phyloP scores from a whole-genome alignment of 768 basidiomycete species.

The Hericium erinaceus region DNA sequence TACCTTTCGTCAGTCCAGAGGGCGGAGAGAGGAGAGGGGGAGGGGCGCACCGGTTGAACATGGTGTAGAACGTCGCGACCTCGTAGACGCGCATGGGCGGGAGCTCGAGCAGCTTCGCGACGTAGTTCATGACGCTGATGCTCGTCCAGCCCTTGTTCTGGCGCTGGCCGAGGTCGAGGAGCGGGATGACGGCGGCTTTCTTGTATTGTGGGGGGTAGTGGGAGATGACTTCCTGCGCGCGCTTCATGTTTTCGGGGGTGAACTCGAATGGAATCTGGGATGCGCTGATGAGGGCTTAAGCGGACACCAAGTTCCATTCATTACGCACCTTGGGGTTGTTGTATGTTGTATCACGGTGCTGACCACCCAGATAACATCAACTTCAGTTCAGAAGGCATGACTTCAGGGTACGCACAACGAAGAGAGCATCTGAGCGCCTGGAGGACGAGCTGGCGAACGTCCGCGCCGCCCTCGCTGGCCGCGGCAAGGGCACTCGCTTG shows the following conservation, averaged over 20 bases:
- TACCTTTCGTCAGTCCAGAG: slow-evolving; percentile 19
- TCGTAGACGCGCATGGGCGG: slow-evolving; percentile 99
- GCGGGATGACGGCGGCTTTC: slow-evolving; percentile 95
- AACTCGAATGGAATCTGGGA: slow-evolving; percentile 86
- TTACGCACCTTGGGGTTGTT: slow-evolving; percentile 79
- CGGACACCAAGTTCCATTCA: background rate
- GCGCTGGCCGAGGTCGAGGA: slow-evolving; percentile 91
- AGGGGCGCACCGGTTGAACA: slow-evolving; percentile 89
- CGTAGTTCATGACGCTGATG: slow-evolving; percentile 98
- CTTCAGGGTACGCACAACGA: slow-evolving; percentile 52
- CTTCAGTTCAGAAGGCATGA: slow-evolving; percentile 11
- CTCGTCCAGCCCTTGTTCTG: slow-evolving; percentile 99
- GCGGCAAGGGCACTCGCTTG: slow-evolving; percentile 2
- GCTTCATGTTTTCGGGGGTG: slow-evolving; percentile 69
- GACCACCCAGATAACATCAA: slow-evolving; percentile 2
- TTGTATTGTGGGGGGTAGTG: slow-evolving; percentile 97
- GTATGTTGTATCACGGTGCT: slow-evolving; percentile 94
- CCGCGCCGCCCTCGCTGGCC: slow-evolving; percentile 8
- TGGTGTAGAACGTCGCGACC: slow-evolving; percentile 98
- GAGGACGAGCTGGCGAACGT: slow-evolving; percentile 30
- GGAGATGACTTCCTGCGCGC: slow-evolving; percentile 81
- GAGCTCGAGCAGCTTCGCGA: slow-evolving; percentile 88
- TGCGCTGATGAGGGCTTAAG: background rate
- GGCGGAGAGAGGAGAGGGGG: background rate
- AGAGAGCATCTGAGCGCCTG: slow-evolving; percentile 73